Evolutionary conservation across 176 grass and related monocot genomes (phyloP).

Genomic region (Cenchrus purpureus): DNA sequence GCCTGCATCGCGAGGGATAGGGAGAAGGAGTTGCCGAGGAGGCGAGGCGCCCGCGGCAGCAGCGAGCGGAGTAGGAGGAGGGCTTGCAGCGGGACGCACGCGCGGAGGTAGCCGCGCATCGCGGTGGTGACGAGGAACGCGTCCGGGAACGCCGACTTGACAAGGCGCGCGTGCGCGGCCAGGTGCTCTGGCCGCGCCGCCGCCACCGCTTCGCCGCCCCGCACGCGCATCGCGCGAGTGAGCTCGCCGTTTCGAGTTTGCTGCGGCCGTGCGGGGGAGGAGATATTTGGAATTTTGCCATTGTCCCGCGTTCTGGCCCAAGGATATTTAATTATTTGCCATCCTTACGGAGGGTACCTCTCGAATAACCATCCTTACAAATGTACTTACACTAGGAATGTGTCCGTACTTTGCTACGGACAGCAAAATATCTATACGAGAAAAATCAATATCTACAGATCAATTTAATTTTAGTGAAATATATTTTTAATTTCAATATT

Average conservation of each 20-base stretch:
- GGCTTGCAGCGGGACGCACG: conserved; percentile 33
- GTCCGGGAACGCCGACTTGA: conserved; percentile 51
- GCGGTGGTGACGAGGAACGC: conserved; percentile 45
- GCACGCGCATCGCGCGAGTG: conserved; percentile 40
- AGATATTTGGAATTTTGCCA: no score
- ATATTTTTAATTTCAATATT: no score
- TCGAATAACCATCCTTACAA: no score
- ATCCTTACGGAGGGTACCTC: no score
- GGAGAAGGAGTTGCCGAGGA: conserved; percentile 57
- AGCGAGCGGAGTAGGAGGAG: conserved; percentile 48
- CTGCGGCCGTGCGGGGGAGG: not conserved
- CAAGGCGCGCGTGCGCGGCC: conserved; percentile 50
- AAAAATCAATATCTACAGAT: no score
- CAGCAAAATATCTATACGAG: no score
- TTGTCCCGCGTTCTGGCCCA: no score
- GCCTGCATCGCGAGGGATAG: conserved; percentile 61
- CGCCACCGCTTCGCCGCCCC: not conserved
- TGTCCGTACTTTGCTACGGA: no score
- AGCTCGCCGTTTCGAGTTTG: not conserved
- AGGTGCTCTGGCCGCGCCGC: conserved; percentile 39
- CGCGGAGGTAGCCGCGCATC: conserved; percentile 58
- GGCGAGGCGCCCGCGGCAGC: conserved; percentile 43
- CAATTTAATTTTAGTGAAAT: no score
- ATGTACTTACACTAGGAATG: no score
- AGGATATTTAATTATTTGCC: no score